Evolutionary conservation across 768 basidiomycete genomes (phyloP).

Genomic region (Trametes coccinea): DNA sequence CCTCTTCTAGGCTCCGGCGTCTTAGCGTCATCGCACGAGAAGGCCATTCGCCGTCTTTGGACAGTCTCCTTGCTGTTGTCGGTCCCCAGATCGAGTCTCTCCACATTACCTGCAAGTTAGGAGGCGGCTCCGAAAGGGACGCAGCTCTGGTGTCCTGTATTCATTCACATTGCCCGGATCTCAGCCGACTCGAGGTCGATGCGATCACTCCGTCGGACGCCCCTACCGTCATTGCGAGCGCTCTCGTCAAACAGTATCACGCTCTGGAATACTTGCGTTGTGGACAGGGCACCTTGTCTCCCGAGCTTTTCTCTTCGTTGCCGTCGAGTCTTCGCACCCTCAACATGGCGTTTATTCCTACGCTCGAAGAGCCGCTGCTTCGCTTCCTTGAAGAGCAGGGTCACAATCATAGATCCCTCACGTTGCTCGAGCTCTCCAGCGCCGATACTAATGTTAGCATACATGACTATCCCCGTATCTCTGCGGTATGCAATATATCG

Average conservation of each 20-base stretch:
- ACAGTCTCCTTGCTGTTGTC: constrained; percentile 1
- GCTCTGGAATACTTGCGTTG: constrained; percentile 8
- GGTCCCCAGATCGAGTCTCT: constrained; percentile 6
- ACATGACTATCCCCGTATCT: background rate
- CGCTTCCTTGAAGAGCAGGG: background rate
- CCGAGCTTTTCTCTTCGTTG: background rate
- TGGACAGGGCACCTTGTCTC: background rate
- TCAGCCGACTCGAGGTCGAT: constrained; percentile 3
- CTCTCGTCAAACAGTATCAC: background rate
- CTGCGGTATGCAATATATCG: background rate
- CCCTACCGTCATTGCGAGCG: background rate
- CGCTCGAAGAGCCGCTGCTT: background rate
- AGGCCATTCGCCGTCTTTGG: constrained; percentile 4
- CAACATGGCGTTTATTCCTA: background rate
- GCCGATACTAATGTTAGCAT: background rate
- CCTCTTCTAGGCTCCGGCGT: background rate
- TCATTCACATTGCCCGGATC: background rate
- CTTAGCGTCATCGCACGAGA: background rate
- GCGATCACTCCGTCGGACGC: background rate
- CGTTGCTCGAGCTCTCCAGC: background rate
- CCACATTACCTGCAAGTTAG: constrained; percentile 1
- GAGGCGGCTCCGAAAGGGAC: constrained; percentile 3
- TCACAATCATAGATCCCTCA: background rate
- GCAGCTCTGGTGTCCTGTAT: background rate
- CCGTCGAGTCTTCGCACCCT: background rate